Evolutionary conservation across 2,329 filamentous ascomycete genomes (phyloP), one percentile per base, ranked within the genome.

Genomic region (Fusarium lyarnte): DNA sequence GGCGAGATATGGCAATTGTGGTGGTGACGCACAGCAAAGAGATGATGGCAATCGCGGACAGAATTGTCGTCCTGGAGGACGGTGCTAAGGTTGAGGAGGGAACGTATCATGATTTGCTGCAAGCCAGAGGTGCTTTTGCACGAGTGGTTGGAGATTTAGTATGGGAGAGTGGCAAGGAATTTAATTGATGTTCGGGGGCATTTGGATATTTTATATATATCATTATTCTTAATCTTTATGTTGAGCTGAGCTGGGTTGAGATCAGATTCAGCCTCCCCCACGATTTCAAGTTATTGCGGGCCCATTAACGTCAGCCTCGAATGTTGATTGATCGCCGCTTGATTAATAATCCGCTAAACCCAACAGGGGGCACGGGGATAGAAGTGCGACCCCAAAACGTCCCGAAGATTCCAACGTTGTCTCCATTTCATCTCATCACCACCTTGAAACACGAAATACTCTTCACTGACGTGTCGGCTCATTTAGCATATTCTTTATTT

Each of bases 1-100:
- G 49, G 23, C 59, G 59, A 39, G 84, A 83, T 1, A 87, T 94
- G 80, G 92, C 92, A 0, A 89, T 97, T 0, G 85, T 98, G 21
- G 87, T 97, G 29, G 91, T 97, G 42, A 97, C 94, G 53, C 95
- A 98, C 81, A 89, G 87, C 63, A 86, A 85, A 69, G 92, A 95
- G 77, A 97, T 97, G 94, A 98, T 98, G 93, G 86, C 87, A 63
- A 88, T 93, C 65, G 93, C 92, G 2, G 91, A 94, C 78, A 86
- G 88, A 47, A 84, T 98, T 12, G 85, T 95, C 2, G 89, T 98
- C 69, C 74, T 97, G 33, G 88, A 93, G n/a, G 88, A 90, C 1
- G 86, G 88, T 6, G 84, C 88, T 4, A 88, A 93, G 11, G 92
- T 90, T 5, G 89, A 95, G 78, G 82, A 87, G 61, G 95, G 95